Percentiles rank a stretch among this genome's conserved stretches.
phyloP scores from a whole-genome alignment of 441 rosid species.

The Corymbia citriodora region DNA sequence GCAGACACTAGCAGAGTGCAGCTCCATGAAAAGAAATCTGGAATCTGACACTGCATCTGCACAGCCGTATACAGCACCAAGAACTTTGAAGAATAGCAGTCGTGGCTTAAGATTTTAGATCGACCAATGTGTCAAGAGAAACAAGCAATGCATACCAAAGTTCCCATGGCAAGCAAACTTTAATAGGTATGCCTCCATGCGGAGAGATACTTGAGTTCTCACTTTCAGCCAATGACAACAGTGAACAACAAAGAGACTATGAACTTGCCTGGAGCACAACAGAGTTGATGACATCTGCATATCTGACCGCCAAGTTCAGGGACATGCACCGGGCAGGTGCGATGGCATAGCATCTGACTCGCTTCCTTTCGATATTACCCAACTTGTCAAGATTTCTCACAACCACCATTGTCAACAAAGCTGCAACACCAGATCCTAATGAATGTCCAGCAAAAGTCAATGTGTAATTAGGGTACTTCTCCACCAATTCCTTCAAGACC shows the following conservation, averaged over 20 bases:
- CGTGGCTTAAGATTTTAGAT: not conserved
- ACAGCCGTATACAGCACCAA: not conserved
- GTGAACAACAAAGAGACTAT: not conserved
- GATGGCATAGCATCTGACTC: slow-evolving; percentile 72
- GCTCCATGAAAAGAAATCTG: not conserved
- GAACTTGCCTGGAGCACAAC: slow-evolving; percentile 65
- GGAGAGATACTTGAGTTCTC: not conserved
- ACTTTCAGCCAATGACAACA: not conserved
- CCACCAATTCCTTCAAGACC: slow-evolving; percentile 46
- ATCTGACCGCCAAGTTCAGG: slow-evolving; percentile 81
- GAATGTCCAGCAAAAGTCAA: slow-evolving; percentile 87
- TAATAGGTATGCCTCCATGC: not conserved
- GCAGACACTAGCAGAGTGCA: not conserved
- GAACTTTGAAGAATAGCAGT: not conserved
- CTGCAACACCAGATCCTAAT: slow-evolving; percentile 70
- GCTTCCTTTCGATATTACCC: slow-evolving; percentile 67
- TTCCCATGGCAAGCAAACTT: not conserved
- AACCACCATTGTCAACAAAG: slow-evolving; percentile 52
- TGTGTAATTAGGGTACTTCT: slow-evolving; percentile 48
- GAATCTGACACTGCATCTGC: not conserved
- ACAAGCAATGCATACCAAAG: not conserved
- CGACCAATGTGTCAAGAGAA: not conserved
- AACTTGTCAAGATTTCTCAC: slow-evolving; percentile 51
- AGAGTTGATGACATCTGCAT: slow-evolving; percentile 79
- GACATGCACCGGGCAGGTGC: slow-evolving; percentile 90